Percentiles rank a stretch among this genome's conserved stretches.
Conservation (phyloP, 129 eudicot genomes). For the Lactuca sativa region DNA sequence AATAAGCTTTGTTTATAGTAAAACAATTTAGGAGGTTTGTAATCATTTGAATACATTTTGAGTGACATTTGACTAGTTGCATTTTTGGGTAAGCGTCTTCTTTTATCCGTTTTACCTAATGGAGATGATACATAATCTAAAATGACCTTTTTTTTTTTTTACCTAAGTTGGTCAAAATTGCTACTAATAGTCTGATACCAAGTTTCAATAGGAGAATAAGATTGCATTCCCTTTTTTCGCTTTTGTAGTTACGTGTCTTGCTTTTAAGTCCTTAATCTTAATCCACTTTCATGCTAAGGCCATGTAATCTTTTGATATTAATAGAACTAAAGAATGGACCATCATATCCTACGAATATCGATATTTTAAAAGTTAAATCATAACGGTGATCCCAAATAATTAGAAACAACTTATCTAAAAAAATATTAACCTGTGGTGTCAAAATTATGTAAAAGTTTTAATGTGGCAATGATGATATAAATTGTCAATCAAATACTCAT, state of each 20-base stretch:
- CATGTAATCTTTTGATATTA: slow-evolving; percentile 1
- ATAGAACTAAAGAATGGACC: slow-evolving; percentile 2
- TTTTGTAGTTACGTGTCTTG: background rate
- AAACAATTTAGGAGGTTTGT: no score
- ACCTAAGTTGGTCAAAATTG: background rate
- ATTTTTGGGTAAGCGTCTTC: background rate
- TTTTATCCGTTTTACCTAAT: background rate
- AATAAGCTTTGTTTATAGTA: no score
- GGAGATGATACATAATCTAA: background rate
- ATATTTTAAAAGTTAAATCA: background rate
- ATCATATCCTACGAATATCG: slow-evolving; percentile 7
- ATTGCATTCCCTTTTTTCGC: background rate
- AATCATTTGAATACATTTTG: background rate
- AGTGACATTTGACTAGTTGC: background rate
- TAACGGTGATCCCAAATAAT: background rate
- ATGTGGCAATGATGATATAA: background rate
- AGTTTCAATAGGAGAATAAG: background rate
- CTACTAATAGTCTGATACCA: background rate
- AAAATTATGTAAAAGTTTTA: background rate
- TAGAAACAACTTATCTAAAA: no score
- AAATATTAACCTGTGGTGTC: background rate
- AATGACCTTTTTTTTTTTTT: background rate
- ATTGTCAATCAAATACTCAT: background rate
- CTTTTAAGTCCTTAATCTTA: slow-evolving; percentile 11
- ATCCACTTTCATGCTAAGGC: background rate